Conservation (phyloP, 768 basidiomycete genomes). For the Kwoniella mangroviensis region DNA sequence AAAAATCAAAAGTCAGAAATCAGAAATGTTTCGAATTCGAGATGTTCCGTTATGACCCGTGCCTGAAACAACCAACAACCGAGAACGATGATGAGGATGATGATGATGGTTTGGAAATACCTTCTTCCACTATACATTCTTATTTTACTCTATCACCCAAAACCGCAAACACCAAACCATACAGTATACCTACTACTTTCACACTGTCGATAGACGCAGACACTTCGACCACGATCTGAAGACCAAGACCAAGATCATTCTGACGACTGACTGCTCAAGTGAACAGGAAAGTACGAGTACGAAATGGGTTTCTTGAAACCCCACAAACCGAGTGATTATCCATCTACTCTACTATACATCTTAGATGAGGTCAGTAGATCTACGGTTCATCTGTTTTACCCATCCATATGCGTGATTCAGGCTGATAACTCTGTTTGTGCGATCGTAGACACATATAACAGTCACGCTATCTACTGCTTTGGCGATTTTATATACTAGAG, state of each 20-base stretch:
- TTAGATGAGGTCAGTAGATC: constrained; percentile 44
- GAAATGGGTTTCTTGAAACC: constrained; percentile 38
- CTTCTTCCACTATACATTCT: too few relatives aligned
- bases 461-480: constrained; percentile 54
- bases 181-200: too few relatives aligned
- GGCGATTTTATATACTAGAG: constrained; percentile 53
- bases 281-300: too few relatives aligned
- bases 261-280: too few relatives aligned
- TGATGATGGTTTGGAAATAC: neutral
- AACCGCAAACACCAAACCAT: too few relatives aligned
- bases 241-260: too few relatives aligned
- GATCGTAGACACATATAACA: constrained; percentile 53
- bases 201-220: too few relatives aligned
- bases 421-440: neutral
- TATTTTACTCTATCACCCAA: too few relatives aligned
- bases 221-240: too few relatives aligned
- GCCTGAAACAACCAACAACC: neutral
- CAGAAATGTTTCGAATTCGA: constrained; percentile 1
- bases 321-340: constrained; percentile 46
- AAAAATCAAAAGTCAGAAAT: constrained; percentile 5
- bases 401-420: neutral
- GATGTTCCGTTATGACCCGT: constrained; percentile 12
- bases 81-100: neutral
- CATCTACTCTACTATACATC: constrained; percentile 40
- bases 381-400: too few relatives aligned